A percentile compares a stretch with the other conserved stretches of the same genome.
Conservation (phyloP, 805 yeast genomes). For the Candida arabinofermentans region DNA sequence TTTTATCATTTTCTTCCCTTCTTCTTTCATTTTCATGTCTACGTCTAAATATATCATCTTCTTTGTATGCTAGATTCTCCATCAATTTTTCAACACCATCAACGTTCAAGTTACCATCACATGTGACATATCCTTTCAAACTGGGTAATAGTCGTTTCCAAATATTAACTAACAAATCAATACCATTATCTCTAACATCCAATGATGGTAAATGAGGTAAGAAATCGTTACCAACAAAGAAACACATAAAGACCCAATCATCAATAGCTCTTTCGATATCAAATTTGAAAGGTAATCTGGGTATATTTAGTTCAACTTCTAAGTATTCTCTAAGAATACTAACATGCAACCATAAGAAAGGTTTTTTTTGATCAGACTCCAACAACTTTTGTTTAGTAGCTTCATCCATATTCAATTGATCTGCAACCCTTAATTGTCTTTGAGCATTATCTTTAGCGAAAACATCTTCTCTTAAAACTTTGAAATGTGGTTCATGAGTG, state of each 20-base stretch:
- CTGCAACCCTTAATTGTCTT: constrained; percentile 41
- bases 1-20: constrained; percentile 58
- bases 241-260: constrained; percentile 99
- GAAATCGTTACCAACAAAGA: constrained; percentile 98
- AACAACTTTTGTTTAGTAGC: constrained; percentile 45
- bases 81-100: constrained; percentile 72
- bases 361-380: constrained; percentile 55
- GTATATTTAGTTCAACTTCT: constrained; percentile 72
- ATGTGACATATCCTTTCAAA: constrained; percentile 75
- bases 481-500: constrained; percentile 96
- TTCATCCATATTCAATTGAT: constrained; percentile 55
- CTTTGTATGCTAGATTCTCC: constrained; percentile 62
- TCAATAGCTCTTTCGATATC: constrained; percentile 95
- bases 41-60: constrained; percentile 69
- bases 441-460: constrained; percentile 66
- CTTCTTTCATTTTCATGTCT: constrained; percentile 68
- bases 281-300: constrained; percentile 65
- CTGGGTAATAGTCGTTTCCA: constrained; percentile 76
- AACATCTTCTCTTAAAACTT: constrained; percentile 92
- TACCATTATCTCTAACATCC: constrained; percentile 92
- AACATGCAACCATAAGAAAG: constrained; percentile 91
- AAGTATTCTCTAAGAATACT: constrained; percentile 85
- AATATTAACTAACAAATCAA: constrained; percentile 71
- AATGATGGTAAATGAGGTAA: constrained; percentile 92
- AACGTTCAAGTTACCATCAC: constrained; percentile 81